Conservation (phyloP, 176 grass and related monocot genomes). For the Alopecurus myosuroides region DNA sequence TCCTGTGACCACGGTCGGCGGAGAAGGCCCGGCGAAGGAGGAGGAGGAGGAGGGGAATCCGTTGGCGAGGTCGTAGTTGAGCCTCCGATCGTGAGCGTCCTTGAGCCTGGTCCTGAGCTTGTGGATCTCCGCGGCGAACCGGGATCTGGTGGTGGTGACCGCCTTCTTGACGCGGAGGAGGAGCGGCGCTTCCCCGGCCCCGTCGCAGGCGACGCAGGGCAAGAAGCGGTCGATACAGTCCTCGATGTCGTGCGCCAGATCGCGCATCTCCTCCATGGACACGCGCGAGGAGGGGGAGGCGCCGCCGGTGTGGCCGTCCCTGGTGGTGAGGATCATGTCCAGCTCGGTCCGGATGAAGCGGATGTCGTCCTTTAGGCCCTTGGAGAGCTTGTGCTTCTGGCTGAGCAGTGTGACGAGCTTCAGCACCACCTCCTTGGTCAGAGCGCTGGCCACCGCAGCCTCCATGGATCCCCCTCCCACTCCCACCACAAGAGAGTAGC, state of each 20-base stretch:
- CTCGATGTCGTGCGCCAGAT: slow-evolving; percentile 2
- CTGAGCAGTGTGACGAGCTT: not conserved
- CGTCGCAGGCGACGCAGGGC: not conserved
- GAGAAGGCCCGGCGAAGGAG: not conserved
- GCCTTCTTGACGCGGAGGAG: not conserved
- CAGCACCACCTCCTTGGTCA: too few species aligned
- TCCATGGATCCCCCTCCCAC: too few species aligned
- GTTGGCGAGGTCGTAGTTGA: not conserved
- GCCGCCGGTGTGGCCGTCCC: not conserved
- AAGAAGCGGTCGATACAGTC: not conserved
- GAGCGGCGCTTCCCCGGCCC: not conserved
- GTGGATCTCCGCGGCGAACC: not conserved
- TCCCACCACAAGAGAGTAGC: too few species aligned
- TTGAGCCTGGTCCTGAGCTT: not conserved
- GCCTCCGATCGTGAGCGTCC: not conserved
- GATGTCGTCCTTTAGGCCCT: not conserved
- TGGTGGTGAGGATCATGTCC: not conserved
- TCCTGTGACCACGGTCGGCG: too few species aligned
- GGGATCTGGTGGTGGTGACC: not conserved
- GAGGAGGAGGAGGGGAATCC: too few species aligned
- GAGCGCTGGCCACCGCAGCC: too few species aligned
- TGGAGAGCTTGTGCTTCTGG: not conserved
- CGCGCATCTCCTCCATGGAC: slow-evolving; percentile 7
- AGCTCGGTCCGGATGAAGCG: slow-evolving; percentile 11
- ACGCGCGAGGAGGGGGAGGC: not conserved